Conservation (phyloP, 2,329 filamentous ascomycete genomes). For the Ophiostoma ulmi region DNA sequence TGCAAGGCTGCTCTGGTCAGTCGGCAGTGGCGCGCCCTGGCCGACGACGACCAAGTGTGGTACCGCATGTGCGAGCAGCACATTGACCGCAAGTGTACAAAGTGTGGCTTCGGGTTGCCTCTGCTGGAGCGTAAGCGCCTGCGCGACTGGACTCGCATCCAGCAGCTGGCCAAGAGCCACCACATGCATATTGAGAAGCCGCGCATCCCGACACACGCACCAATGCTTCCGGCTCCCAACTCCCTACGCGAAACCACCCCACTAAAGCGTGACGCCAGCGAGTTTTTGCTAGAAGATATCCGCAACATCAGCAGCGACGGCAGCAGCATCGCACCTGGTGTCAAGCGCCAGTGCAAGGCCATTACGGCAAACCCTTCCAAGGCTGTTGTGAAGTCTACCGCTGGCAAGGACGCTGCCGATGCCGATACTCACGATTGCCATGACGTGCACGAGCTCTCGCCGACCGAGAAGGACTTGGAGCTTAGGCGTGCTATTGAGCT, state of each 20-base stretch:
- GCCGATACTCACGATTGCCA: constrained; percentile 22
- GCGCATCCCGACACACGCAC: constrained; percentile 30
- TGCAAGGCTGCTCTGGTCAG: constrained; percentile 96
- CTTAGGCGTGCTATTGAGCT: constrained; percentile 22
- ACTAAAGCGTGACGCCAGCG: constrained; percentile 38
- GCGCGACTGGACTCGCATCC: constrained; percentile 79
- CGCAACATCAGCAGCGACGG: constrained; percentile 28
- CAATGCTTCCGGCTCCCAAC: constrained; percentile 31
- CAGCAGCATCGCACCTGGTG: not conserved
- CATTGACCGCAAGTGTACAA: constrained; percentile 82
- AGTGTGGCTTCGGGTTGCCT: constrained; percentile 92
- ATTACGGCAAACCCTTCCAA: not conserved
- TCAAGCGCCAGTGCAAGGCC: constrained; percentile 9
- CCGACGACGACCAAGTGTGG: constrained; percentile 98
- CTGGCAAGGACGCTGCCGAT: constrained; percentile 18
- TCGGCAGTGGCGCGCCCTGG: constrained; percentile 76
- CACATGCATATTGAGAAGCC: constrained; percentile 31
- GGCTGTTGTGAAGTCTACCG: not conserved
- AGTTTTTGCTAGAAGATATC: constrained; percentile 30
- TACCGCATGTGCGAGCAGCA: constrained; percentile 97
- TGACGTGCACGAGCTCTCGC: not conserved
- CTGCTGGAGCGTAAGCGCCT: constrained; percentile 82
- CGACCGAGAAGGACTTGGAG: constrained; percentile 24
- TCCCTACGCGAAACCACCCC: constrained; percentile 28
- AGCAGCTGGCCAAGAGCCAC: constrained; percentile 52